Conservation (phyloP, 371 early-diverging fungal species). For the Mortierella sp. region DNA sequence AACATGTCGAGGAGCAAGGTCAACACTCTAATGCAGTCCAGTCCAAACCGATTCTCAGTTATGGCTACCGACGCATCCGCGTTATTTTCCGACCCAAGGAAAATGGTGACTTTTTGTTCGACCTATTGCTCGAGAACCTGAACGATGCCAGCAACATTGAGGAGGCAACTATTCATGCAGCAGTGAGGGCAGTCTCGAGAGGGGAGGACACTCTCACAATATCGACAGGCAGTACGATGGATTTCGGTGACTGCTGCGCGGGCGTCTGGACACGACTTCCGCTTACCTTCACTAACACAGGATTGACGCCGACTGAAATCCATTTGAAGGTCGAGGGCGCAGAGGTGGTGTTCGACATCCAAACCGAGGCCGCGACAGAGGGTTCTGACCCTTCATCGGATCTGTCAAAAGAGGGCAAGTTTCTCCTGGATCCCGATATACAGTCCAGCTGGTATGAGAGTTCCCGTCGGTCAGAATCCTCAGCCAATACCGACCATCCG, state of each 20-base stretch:
- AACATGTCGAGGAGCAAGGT: slow-evolving; percentile 46
- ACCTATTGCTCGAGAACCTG: slow-evolving; percentile 90
- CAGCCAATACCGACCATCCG: slow-evolving; percentile 36
- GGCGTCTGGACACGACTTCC: slow-evolving; percentile 87
- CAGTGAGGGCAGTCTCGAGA: slow-evolving; percentile 80
- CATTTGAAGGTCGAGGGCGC: slow-evolving; percentile 86
- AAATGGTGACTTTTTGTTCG: slow-evolving; percentile 91
- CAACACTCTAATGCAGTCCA: slow-evolving; percentile 29
- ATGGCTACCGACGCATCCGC: slow-evolving; percentile 80
- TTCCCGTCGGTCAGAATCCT: slow-evolving; percentile 47
- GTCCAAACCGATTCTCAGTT: slow-evolving; percentile 75
- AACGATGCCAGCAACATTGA: slow-evolving; percentile 90
- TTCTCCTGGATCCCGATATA: slow-evolving; percentile 42
- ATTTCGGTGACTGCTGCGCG: slow-evolving; percentile 95
- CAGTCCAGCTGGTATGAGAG: slow-evolving; percentile 38
- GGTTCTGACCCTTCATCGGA: slow-evolving; percentile 17
- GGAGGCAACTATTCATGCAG: slow-evolving; percentile 86
- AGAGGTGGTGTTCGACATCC: slow-evolving; percentile 77
- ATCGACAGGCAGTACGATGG: slow-evolving; percentile 82
- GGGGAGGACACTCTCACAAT: slow-evolving; percentile 83
- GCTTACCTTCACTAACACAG: slow-evolving; percentile 87
- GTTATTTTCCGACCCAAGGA: slow-evolving; percentile 90
- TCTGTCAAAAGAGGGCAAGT: slow-evolving; percentile 18
- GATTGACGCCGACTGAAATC: slow-evolving; percentile 84
- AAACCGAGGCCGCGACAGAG: slow-evolving; percentile 57